Evolutionary conservation across 768 basidiomycete genomes (phyloP), one percentile per base, ranked within the genome.

Genomic region (Mycena alexandri): DNA sequence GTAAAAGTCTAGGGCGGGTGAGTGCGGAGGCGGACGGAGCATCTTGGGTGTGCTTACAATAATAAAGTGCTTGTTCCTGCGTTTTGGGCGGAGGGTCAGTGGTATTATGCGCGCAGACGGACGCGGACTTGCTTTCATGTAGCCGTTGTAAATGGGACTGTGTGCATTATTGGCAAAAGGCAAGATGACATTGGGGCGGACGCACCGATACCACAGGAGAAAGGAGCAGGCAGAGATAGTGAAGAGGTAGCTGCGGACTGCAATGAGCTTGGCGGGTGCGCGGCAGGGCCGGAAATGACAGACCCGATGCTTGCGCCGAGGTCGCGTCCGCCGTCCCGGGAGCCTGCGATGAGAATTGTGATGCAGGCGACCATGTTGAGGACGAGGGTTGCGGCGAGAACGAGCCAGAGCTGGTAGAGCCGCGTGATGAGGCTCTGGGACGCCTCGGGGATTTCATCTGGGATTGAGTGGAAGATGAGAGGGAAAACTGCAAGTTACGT

Each of bases 101-200:
- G 67, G 22, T 67, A 41, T 69, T 51, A 73, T 43, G 43, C 46
- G 48, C 29, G 46, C 47, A 42, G 56, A 72, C 51, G 67, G 61
- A 55, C 36, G 57, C 58, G 41, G 61, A 75, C 83, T 76, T 74
- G 91, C 96, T 87, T 98, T 97, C 90, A 95, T 94, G 83, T 95
- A 97, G 60, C 94, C 96, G 73, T 98, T 96, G 83, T 99, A 99
- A 76, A 96, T 93, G 17, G 97, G 96, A 74, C 95, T 95, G 74
- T 42, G 68, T 10, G 29, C 29, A 38, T 34, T 61, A 42, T 57
- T 68, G 17, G 63, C 71, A 58, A 57, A 67, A 47, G 62, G 57
- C 9, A 62, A 58, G 61, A 57, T 58, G 56, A 56, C 52, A 51
- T 41, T 59, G 46, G 55, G 71, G 67, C 34, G 38, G 24, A 76